Conservation (phyloP, 2,329 filamentous ascomycete genomes). For the Botrytis squamosa region DNA sequence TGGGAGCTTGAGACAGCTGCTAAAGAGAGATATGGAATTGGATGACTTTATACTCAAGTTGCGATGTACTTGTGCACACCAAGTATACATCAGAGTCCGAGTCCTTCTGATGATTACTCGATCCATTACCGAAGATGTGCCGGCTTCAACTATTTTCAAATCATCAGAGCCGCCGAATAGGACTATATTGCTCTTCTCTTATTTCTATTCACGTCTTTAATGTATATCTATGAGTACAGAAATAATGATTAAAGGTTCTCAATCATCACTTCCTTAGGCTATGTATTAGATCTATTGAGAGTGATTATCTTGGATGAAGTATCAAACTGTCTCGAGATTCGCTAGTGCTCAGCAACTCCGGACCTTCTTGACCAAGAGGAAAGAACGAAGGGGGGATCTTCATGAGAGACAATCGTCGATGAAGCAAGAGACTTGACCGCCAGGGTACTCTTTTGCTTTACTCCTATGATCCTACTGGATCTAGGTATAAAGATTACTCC, state of each 20-base stretch:
- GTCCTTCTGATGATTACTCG: background rate
- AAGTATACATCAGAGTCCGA: constrained; percentile 1
- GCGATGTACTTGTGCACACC: background rate
- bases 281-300: background rate
- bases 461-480: background rate
- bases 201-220: background rate
- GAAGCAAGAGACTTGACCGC: background rate
- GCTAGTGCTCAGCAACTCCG: background rate
- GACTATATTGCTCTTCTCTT: background rate
- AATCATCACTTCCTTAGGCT: background rate
- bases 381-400: background rate
- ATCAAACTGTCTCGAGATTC: background rate
- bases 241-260: background rate
- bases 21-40: background rate
- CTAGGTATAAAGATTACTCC: background rate
- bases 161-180: background rate
- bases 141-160: background rate
- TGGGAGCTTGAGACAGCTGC: background rate
- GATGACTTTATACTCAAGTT: background rate
- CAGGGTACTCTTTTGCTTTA: background rate
- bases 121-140: background rate
- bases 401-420: background rate
- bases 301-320: background rate
- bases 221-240: background rate
- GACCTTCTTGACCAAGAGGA: background rate